Percentiles rank a stretch among this genome's conserved stretches.
Evolutionary conservation across 2,329 filamentous ascomycete genomes (phyloP).

Genomic region (Penicillium sclerotigenum): DNA sequence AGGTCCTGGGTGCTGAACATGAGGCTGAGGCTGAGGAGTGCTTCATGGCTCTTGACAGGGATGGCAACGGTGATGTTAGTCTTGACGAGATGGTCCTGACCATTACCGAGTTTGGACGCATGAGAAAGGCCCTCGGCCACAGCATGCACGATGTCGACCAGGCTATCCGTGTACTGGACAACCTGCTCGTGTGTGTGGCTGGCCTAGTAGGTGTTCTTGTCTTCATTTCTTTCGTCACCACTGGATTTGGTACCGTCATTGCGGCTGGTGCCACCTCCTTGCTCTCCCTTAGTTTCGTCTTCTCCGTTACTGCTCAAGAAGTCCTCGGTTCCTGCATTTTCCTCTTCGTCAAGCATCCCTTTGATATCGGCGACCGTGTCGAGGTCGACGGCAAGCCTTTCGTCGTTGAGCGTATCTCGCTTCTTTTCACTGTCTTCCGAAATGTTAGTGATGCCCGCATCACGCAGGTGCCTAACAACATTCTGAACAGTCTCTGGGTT

Average conservation of each 20-base stretch:
- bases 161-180: conserved; percentile 86
- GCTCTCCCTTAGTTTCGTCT: conserved; percentile 94
- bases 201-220: conserved; percentile 78
- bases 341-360: conserved; percentile 97
- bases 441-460: conserved; percentile 78
- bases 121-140: conserved; percentile 81
- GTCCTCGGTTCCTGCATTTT: conserved; percentile 98
- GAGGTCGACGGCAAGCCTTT: conserved; percentile 69
- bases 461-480: conserved; percentile 81
- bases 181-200: conserved; percentile 76
- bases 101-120: conserved; percentile 76
- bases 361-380: conserved; percentile 90
- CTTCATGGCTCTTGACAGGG: conserved; percentile 75
- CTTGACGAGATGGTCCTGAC: conserved; percentile 93
- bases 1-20: conserved; percentile 76
- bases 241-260: conserved; percentile 77
- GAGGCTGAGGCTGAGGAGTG: conserved; percentile 79
- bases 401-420: conserved; percentile 87
- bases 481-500: conserved; percentile 88
- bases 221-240: conserved; percentile 87
- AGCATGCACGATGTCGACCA: conserved; percentile 98
- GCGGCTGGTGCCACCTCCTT: conserved; percentile 88
- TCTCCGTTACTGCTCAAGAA: conserved; percentile 86
- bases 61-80: conserved; percentile 90
- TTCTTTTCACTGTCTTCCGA: conserved; percentile 89